Base-by-base conservation (phyloP, 805 yeast species). In the Ogataea zsoltii region DNA sequence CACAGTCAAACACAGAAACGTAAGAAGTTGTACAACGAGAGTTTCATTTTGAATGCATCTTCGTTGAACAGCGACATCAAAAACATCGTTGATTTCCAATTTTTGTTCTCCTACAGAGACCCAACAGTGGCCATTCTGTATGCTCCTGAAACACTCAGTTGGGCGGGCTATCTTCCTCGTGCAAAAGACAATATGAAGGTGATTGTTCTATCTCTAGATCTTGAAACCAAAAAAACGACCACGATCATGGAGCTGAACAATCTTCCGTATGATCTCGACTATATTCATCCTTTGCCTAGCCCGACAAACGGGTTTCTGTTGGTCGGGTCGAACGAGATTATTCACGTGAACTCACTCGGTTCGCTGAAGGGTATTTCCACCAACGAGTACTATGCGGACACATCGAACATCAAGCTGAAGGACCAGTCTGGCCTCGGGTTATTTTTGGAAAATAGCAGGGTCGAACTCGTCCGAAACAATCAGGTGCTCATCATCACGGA, bases 331-430 rank as follows among this genome's bases (percentile, higher is more conserved):
- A 90, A 91, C 60, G 87, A 85, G 55, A 54, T 91, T 7, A 68
- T 88, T 10, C 91, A 88, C 63, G 76, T 89, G 14, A 96, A 91
- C 58, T 80, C 88, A 25, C 77, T 88, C 2, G 95, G 96, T 3
- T 78, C 83, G 26, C 58, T 74, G 2, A 75, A 79, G 48, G 83
- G 88, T 21, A 68, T 83, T 2, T 81, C 84, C 2, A 78, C 84
- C 2, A 87, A 87, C 59, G 65, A 69, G 46, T 83, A 67, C 54
- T 77, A 80, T 23, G 51, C 69, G 2, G 60, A 61, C 13, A 58
- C 68, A 25, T 67, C 82, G 0, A 62, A 66, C 40, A 60, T 74
- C 65, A 58, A 65, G 43, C 49, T 76, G 37, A 55, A 51, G 18
- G 84, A 84, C 61, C 75, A 77, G 49, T 62, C 82, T 2, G 60